Base-by-base conservation (phyloP, 192 early-diverging fungal species). In the Funneliformis geosporum region DNA sequence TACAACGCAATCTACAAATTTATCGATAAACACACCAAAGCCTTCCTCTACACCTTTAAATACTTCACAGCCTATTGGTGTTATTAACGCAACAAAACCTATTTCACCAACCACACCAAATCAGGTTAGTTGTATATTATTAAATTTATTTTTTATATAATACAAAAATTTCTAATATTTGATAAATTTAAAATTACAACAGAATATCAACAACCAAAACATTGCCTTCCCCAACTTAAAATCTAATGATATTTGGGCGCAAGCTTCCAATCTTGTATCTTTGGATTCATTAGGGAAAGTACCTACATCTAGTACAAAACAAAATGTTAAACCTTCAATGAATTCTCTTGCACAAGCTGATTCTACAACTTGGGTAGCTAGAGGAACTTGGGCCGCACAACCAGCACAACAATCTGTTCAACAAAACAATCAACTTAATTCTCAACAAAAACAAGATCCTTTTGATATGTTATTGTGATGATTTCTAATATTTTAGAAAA, bases 231-330 rank as follows among this genome's bases (percentile, higher is more conserved):
- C 83, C 7, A 76, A 73, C 10, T 59, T 73, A 4, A 86, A 84
- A 74, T 84, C 87, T 14, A 83, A 87, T 72, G 91, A 92, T 81
- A 93, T 92, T 62, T 94, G 93, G 92, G 89, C 33, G 1, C 33
- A 33, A 33, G 33, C 89, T 3, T 91, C 91, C 21, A 85, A 82
- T 73, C 81, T 95, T 64, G 87, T 95, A 16, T 91, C 90, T 1
- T 82, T 95, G 50, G 93, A 94, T 81, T 92, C 92, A 40, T 83
- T 95, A 8, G 90, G 90, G 25, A 89, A 87, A 59, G 81, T 88
- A 14, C 25, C 79, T 1, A 59, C 33, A 33, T 33, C 16, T 18
- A 66, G 27, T 27, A 69, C n/a, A 9, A 25, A 68, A 42, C 87
- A 88, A 76, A 78, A 82, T 25, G 80, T 84, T 39, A 87, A 85